These are phyloP conservation scores for bread wheat (Triticum aestivum) DNA, from an alignment of 176 grass and related monocot genomes.

Conservation along the genomic window IWGSC_CS_RefSeq_v2.1 NC_057812.1:670997210-670997709, in stretches of 20 bases:
- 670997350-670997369: slow-evolving; percentile 20
- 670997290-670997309: slow-evolving; percentile 95
- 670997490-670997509: no score
- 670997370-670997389: not conserved
- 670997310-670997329: slow-evolving; percentile 92
- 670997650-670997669: not conserved
- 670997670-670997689: not conserved
- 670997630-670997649: not conserved
- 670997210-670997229: not conserved
- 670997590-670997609: not conserved
- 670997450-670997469: not conserved
- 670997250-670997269: slow-evolving; percentile 1
- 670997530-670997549: not conserved
- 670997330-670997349: slow-evolving; percentile 80
- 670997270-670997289: slow-evolving; percentile 21
- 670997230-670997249: not conserved
- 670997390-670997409: not conserved
- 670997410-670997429: not conserved
- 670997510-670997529: no score
- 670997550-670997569: not conserved
- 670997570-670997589: not conserved
- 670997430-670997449: not conserved
- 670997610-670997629: slow-evolving; percentile 13
- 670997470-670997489: not conserved
- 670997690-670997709: not conserved